phyloP scores from a whole-genome alignment of 225 moss, liverwort and hornwort species.

The Marchantia paleacea region DNA sequence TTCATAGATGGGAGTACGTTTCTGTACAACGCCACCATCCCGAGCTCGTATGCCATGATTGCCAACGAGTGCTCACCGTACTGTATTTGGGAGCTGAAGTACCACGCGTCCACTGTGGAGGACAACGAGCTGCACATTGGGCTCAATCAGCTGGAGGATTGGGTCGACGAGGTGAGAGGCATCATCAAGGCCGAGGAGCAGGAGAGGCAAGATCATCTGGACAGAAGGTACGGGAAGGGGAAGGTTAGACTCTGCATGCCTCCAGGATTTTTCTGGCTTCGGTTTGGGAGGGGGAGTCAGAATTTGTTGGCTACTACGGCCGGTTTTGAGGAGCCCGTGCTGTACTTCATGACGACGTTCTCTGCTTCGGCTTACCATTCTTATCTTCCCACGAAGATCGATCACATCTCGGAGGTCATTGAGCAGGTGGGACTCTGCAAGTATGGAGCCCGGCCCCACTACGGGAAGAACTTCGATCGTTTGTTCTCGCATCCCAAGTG shows the following conservation, averaged over 20 bases:
- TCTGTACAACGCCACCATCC: slow-evolving; percentile 39
- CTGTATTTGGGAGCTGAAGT: not conserved
- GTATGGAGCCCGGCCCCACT: slow-evolving; percentile 51
- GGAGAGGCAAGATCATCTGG: slow-evolving; percentile 21
- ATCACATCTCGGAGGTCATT: slow-evolving; percentile 33
- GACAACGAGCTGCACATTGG: slow-evolving; percentile 32
- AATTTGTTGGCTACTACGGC: slow-evolving; percentile 35
- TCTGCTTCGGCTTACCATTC: slow-evolving; percentile 30
- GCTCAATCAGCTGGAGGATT: slow-evolving; percentile 32
- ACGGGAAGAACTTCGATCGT: slow-evolving; percentile 55
- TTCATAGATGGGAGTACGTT: slow-evolving; percentile 35
- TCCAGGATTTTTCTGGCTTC: slow-evolving; percentile 57
- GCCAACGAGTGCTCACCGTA: slow-evolving; percentile 41
- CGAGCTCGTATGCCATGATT: slow-evolving; percentile 42
- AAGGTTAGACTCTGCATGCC: slow-evolving; percentile 51
- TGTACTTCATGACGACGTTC: slow-evolving; percentile 36
- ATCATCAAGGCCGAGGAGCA: slow-evolving; percentile 40
- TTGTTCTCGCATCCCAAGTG: slow-evolving; percentile 38
- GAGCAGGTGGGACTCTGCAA: slow-evolving; percentile 59
- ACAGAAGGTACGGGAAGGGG: slow-evolving; percentile 23
- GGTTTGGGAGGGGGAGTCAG: slow-evolving; percentile 38
- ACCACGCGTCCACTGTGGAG: slow-evolving; percentile 9
- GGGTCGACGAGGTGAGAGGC: slow-evolving; percentile 44
- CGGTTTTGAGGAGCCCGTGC: slow-evolving; percentile 43
- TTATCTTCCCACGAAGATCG: slow-evolving; percentile 36